Base-by-base conservation (phyloP, 805 yeast species). In the Candida orba region DNA sequence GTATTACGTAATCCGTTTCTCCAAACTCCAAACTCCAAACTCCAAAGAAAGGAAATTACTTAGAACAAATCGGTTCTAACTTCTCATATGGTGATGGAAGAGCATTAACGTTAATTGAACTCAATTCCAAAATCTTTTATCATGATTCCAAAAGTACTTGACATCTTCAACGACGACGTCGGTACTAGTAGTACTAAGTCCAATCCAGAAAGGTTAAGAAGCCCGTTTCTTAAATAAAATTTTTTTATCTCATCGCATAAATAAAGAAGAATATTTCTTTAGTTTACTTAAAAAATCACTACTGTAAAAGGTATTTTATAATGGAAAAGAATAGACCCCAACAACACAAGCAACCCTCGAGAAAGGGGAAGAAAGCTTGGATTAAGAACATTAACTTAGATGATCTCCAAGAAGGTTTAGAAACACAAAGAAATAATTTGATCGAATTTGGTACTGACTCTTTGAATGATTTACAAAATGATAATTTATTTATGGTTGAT, bases 311-410 rank as follows among this genome's bases (percentile, higher is more conserved):
- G 32, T 41, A 25, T 32, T 2, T 14, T 31, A 37, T 3, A 24
- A 52, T 64, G 71, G 69, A 65, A 48, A 50, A 64, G 5, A 64
- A 65, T 41, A 72, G 79, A 62, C 87, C 90, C 13, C 61, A 76
- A 20, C 79, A 75, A 52, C 73, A 71, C 52, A 67, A 67, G 36
- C 96, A 90, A 65, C 58, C 84, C 5, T 88, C 96, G 8, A 75
- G 98, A 58, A 93, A 93, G 69, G 95, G 96, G 36, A 91, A 86
- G 73, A 82, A 76, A 60, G 80, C 95, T 6, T 87, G 97, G 95
- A 78, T 95, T 61, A 88, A 88, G 65, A 87, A 93, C 63, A 84
- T 93, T 46, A 95, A 93, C 62, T 67, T 93, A 17, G 79, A 78
- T 22, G 96, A 88, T 50, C 69, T 93, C 39, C 88, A 84, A 57